These are phyloP conservation scores for Leccinum incarnatum DNA, from an alignment of 768 basidiomycete genomes.

Conservation along the genomic window DNA sequence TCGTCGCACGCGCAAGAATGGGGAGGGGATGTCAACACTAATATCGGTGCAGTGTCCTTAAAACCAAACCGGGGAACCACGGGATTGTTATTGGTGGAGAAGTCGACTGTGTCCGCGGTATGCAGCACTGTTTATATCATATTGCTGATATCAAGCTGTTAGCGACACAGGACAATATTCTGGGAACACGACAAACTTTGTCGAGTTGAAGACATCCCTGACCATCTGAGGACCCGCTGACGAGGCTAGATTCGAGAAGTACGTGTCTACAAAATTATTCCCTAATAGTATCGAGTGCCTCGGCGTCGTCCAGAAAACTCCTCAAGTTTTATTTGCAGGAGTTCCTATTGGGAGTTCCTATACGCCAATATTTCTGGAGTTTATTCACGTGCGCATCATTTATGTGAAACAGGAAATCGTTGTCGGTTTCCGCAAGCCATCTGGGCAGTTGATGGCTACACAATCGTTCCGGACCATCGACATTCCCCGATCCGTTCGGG, in stretches of 20 bases:
- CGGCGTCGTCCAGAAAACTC: conserved; percentile 60
- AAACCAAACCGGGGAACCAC: conserved; percentile 73
- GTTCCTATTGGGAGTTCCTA: conserved; percentile 88
- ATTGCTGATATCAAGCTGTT: not conserved
- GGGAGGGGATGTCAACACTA: conserved; percentile 83
- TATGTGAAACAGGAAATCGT: conserved; percentile 60
- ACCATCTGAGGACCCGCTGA: conserved; percentile 62
- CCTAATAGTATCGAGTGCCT: not conserved
- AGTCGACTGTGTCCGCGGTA: conserved; percentile 86
- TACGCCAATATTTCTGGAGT: conserved; percentile 33
- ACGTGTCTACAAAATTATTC: conserved; percentile 14
- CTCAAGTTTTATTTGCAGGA: conserved; percentile 92
- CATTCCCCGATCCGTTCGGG: conserved; percentile 74
- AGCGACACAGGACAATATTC: conserved; percentile 53
- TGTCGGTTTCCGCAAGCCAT: conserved; percentile 82
- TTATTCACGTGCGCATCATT: not conserved
- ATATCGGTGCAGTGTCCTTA: conserved; percentile 85
- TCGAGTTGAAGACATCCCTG: conserved; percentile 87
- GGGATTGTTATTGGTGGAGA: conserved; percentile 83
- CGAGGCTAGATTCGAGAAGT: conserved; percentile 80
- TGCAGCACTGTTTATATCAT: conserved; percentile 7
- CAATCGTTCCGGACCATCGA: conserved; percentile 78
- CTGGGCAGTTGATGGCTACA: conserved; percentile 62
- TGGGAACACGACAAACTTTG: conserved; percentile 62
- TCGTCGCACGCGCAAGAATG: conserved; percentile 46